phyloP scores from a whole-genome alignment of 2,329 filamentous ascomycete genomes.

The Cladosporium sp. region DNA sequence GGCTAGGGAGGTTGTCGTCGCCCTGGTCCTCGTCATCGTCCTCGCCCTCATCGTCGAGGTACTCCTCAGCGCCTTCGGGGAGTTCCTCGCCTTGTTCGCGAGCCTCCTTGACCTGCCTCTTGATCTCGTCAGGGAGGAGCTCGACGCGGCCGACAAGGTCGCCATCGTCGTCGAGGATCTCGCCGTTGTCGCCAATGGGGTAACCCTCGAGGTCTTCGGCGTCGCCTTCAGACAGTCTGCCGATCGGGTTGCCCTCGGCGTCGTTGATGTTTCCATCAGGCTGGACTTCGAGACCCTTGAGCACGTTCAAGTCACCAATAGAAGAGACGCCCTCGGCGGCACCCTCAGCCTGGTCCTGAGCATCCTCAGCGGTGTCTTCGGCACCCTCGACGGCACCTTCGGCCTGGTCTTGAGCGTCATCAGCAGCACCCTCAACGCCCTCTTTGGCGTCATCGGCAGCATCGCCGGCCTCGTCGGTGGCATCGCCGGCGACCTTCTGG shows the following conservation, averaged over 20 bases:
- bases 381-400: slow-evolving; percentile 25
- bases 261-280: slow-evolving; percentile 50
- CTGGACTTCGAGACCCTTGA: slow-evolving; percentile 48
- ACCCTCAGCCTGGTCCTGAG: slow-evolving; percentile 8
- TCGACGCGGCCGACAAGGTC: slow-evolving; percentile 50
- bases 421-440: slow-evolving; percentile 20
- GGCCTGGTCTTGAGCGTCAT: slow-evolving; percentile 21
- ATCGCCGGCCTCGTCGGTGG: slow-evolving; percentile 26
- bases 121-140: slow-evolving; percentile 40
- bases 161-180: slow-evolving; percentile 51
- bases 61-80: slow-evolving; percentile 30
- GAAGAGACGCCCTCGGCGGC: slow-evolving; percentile 34
- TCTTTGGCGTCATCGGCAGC: slow-evolving; percentile 26
- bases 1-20: slow-evolving; percentile 35
- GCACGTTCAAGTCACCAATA: slow-evolving; percentile 35
- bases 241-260: slow-evolving; percentile 43
- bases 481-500: slow-evolving; percentile 30
- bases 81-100: slow-evolving; percentile 32
- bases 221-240: slow-evolving; percentile 46
- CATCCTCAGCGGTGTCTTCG: slow-evolving; percentile 20
- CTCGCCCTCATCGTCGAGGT: slow-evolving; percentile 24
- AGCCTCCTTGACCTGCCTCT: slow-evolving; percentile 37
- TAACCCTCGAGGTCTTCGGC: slow-evolving; percentile 48
- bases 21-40: slow-evolving; percentile 24
- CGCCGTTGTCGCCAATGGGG: slow-evolving; percentile 47